Evolutionary conservation across 169 alveolate species (phyloP).

Genomic region (Theileria parva): DNA sequence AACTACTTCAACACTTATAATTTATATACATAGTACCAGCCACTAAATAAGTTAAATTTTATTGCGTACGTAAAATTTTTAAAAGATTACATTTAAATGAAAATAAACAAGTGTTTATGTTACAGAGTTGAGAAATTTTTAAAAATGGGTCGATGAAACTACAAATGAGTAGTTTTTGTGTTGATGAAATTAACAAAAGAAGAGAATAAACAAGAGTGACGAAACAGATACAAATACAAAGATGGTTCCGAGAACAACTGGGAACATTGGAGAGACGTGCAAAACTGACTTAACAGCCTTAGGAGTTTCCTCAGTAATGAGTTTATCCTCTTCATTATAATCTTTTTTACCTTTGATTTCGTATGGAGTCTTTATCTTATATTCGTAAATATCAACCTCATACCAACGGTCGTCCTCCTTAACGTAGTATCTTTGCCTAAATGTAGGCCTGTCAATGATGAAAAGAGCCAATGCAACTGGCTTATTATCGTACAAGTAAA

Average conservation of each 20-base stretch:
- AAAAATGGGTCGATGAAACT: not conserved
- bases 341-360: not conserved
- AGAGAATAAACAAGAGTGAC: not conserved
- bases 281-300: not conserved
- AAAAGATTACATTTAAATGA: no score
- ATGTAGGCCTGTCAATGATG: not conserved
- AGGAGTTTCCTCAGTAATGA: not conserved
- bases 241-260: conserved; percentile 5
- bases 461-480: not conserved
- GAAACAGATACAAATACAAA: not conserved
- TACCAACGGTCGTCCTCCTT: not conserved
- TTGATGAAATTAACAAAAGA: not conserved
- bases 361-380: not conserved
- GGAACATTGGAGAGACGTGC: conserved; percentile 9
- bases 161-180: not conserved
- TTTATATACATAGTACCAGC: not conserved
- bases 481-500: not conserved
- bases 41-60: not conserved
- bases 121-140: not conserved
- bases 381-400: not conserved
- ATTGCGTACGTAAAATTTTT: not conserved
- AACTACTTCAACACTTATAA: not conserved
- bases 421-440: not conserved
- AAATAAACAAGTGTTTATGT: not conserved
- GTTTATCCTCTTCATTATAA: not conserved